Base-by-base conservation (phyloP, 768 basidiomycete genomes). In the Hericium alpestre region DNA sequence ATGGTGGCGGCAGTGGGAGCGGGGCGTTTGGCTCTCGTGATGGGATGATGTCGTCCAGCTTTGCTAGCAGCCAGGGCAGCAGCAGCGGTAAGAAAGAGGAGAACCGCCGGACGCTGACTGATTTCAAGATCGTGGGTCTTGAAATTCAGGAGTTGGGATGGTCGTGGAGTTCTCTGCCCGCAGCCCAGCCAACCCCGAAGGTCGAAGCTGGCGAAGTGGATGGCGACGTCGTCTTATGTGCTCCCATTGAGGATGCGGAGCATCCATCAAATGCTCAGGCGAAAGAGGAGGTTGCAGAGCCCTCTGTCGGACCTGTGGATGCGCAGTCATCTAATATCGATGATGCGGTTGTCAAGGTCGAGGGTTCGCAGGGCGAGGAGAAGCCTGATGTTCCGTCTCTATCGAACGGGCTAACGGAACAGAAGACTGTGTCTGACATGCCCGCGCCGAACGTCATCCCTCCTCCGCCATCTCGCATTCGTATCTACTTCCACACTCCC, bases 71-170 rank as follows among this genome's bases (percentile, higher is more conserved):
- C 53, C 50, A 64, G 59, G 53, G 49, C 39, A 60, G 67, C 4
- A 60, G 68, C 3, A 57, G 72, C 66, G 83, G 84, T 78, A 90
- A 90, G 79, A 87, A 86, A 71, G 88, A 90, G 67, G 90, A 92
- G 70, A 87, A 87, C 68, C 82, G 86, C 66, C 83, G 91, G 65
- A 96, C 94, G 32, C 83, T 99, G 64, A 97, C 93, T 39, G 95
- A 98, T 74, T 99, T 99, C 81, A 91, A 95, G 74, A 93, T 99
- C 68, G 77, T 94, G 66, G 93, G 89, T 25, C 77, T 97, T 63
- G 84, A 90, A 68, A 87, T 96, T 63, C 82, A 77, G 64, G 84
- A 87, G 63, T 74, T 96, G 58, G 75, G 73, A 63, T 97, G 95
- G 95, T 79, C 76, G 52, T 97, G 95, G 95, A 92, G 93, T 59